Base-by-base conservation (phyloP, 2,329 filamentous ascomycete species). In the Sarocladium kiliense region DNA sequence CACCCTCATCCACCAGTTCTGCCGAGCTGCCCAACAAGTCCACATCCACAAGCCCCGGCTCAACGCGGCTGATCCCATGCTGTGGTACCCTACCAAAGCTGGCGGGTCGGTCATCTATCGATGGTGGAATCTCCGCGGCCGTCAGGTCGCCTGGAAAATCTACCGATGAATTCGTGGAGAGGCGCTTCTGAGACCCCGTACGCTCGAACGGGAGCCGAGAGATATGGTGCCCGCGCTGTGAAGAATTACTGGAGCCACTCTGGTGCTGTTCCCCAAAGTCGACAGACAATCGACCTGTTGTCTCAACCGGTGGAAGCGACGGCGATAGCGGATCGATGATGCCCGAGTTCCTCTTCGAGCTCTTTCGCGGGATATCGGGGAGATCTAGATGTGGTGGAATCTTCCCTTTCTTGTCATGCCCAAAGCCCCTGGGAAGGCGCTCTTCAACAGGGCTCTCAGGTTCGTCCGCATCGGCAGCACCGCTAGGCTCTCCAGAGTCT, bases 341-440 rank as follows among this genome's bases (percentile, higher is more conserved):
- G 39, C 68, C 72, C 2, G 81, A 83, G 57, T 78, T 71, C 57
- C 86, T 79, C 65, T 84, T 85, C 0, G 88, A 91, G 65, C 86
- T 91, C 70, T 87, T 90, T 27, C 88, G 79, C 2, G 89, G 88
- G 30, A 91, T 79, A 7, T 79, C 74, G 0, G 84, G 84, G 3
- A 77, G 62, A n/a, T 71, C 64, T 55, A 71, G 51, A 59, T 74
- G 32, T 19, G 23, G 50, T 61, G 53, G 68, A 62, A 56, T 64
- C 58, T 18, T 75, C 74, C 14, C 76, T 72, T 10, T 77, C 73
- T 75, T 72, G 30, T 58, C 58, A 16, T 54, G 25, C 3, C n/a
- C 27, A 18, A 30, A 27, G 36, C 45, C 45, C n/a, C 53, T 9
- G 30, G 60, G 58, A n/a, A 63, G 59, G 47, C 66, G 54, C 60